Evolutionary conservation across 495 filamentous ascomycete species (phyloP), one percentile per base, ranked within the genome.

Genomic region (Parachaetomium inaequale): DNA sequence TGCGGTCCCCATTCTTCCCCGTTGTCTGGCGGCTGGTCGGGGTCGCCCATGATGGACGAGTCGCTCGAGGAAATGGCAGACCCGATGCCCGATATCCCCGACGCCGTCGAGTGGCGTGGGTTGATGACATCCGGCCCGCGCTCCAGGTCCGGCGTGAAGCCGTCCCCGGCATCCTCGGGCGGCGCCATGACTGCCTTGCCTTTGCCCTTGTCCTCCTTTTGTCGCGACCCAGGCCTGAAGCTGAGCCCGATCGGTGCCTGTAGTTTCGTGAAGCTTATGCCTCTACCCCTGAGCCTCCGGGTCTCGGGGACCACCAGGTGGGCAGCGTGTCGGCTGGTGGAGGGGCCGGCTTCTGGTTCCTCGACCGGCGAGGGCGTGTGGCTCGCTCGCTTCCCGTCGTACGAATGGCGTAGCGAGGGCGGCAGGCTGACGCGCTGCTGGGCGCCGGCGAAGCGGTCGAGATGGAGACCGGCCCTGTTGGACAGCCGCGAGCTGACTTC

Each of bases 1-100:
- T 87, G 85, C 23, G 92, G 91, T 3, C 91, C 91, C 92, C 92
- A 97, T 75, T 86, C 84, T 43, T 84, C 85, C 15, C 77, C 79
- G 29, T 79, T 68, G 60, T 81, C 80, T 43, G 76, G 79, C 28
- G 76, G 74, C 25, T 72, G 63, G 36, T 82, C 75, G 10, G 74
- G 77, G 56, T 80, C 79, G n/a, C 79, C 79, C 71, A 81, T 72
- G 56, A 84, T 84, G 11, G 80, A 83, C 2, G 82, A 81, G 52
- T 80, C 67, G 56, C 72, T 76, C 7, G 79, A 81, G 6, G 79
- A 80, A 49, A 82, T 69, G 31, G 74, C 77, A 0, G 80, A 80
- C 15, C 79, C 79, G 40, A 83, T 80, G 25, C 79, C 78, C 3
- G 68, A 74, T 3, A 72, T 66, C 31, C 68, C 70, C 15, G 75